Base-by-base conservation (phyloP, 2,329 filamentous ascomycete genomes). In the Penicillium oxalicum region DNA sequence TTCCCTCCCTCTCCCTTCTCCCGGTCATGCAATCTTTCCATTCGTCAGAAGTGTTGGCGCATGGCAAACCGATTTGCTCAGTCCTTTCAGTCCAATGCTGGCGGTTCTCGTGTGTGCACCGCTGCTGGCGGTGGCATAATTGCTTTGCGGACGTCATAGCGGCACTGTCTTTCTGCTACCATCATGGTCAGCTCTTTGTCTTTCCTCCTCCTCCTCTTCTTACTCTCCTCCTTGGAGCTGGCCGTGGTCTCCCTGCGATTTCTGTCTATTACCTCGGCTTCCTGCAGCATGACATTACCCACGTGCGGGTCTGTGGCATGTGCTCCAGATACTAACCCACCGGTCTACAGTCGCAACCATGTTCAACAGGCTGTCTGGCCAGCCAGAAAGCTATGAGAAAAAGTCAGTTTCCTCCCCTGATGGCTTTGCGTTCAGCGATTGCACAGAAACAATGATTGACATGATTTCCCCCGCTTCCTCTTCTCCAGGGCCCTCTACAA, bases 351-450 rank as follows among this genome's bases (percentile, higher is more conserved):
- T 95, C 75, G 77, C 86, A 61, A 86, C 80, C 67, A 95, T 96
- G 88, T 79, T 96, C 64, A 95, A 91, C 76, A 90, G 91, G 81
- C 86, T 96, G 65, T 88, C 94, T 65, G 90, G 91, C 71, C 91
- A 97, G 76, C 91, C 91, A 60, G 90, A 95, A 61, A 96, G 89
- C 76, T 98, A 98, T 77, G 93, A 97, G 70, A 95, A 95, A 75
- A 98, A 98, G 88, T 94, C 75, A 65, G 76, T 65, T 49, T 27
- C 35, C 42, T 37, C 25, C 34, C 18, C 18, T 18, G 18, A 18
- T 18, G 18, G 18, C 18, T 18, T 18, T 18, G 18, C 18, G 18
- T 18, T 18, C 18, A 18, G 18, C 18, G 18, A 18, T 18, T 18
- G 18, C 18, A 18, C 2, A 18, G 18, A 18, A 2, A 18, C 2